Evolutionary conservation across 1,284 basidiomycete genomes (phyloP).

Genomic region (Mycosarcoma mackinlayi): DNA sequence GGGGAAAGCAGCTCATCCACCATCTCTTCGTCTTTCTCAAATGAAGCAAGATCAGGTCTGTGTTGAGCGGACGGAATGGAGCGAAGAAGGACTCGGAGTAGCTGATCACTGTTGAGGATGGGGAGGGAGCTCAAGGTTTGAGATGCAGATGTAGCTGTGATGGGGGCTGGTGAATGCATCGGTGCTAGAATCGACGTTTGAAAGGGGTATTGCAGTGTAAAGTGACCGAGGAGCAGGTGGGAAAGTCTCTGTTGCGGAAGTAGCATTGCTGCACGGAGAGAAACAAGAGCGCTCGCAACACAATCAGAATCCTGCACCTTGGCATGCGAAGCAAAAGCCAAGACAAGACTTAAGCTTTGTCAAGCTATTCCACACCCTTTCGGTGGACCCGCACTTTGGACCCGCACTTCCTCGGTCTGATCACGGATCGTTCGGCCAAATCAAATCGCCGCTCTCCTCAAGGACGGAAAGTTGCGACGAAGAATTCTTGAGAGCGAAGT

Average conservation of each 20-base stretch:
- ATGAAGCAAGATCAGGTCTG: slow-evolving; percentile 1
- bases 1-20: slow-evolving; percentile 10
- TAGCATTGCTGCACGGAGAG: too few species aligned
- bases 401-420: too few species aligned
- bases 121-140: background rate
- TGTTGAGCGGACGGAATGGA: slow-evolving; percentile 18
- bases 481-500: too few species aligned
- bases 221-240: too few species aligned
- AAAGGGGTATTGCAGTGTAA: background rate
- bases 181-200: background rate
- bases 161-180: slow-evolving; percentile 1
- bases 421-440: too few species aligned
- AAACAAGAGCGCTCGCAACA: too few species aligned
- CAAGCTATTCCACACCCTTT: background rate
- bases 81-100: slow-evolving; percentile 13
- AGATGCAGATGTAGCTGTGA: background rate
- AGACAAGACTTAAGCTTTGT: background rate
- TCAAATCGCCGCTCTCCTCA: too few species aligned
- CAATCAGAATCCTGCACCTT: too few species aligned
- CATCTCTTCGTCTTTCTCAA: background rate
- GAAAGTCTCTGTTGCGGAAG: background rate
- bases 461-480: too few species aligned
- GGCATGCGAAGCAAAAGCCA: too few species aligned
- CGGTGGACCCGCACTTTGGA: background rate
- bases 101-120: slow-evolving; percentile 6